phyloP scores from a whole-genome alignment of 75 land plant genomes.

The Gnetum montanum region DNA sequence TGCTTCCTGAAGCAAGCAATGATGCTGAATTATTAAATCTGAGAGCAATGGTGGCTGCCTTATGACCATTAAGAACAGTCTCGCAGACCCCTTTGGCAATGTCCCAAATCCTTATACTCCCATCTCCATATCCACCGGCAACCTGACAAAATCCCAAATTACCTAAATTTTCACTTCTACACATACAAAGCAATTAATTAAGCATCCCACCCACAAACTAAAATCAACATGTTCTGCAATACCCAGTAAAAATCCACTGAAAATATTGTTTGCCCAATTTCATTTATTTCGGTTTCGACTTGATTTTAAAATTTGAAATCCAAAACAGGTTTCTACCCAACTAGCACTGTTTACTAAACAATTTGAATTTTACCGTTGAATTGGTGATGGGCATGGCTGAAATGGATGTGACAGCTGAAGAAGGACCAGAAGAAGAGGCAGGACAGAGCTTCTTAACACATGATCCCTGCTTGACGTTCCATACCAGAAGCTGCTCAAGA shows the following conservation, averaged over 20 bases:
- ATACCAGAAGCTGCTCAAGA: constrained; percentile 61
- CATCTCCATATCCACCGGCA: constrained; percentile 88
- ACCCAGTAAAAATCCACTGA: too few species aligned
- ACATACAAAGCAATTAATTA: too few species aligned
- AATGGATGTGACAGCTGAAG: constrained; percentile 63
- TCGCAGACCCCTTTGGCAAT: constrained; percentile 67
- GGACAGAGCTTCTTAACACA: constrained; percentile 50
- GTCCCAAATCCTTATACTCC: constrained; percentile 90
- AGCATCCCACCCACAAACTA: too few species aligned
- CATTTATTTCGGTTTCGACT: too few species aligned
- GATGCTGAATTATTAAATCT: constrained; percentile 65
- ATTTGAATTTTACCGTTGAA: constrained; percentile 2
- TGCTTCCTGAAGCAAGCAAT: constrained; percentile 94
- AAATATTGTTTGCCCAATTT: too few species aligned
- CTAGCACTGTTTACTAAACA: too few species aligned
- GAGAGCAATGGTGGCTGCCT: constrained; percentile 70
- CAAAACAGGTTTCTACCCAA: too few species aligned
- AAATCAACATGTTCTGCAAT: too few species aligned
- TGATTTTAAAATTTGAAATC: too few species aligned
- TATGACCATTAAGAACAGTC: constrained; percentile 79
- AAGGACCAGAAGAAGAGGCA: constrained; percentile 19
- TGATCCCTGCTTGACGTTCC: constrained; percentile 76
- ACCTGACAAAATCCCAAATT: constrained; percentile 58
- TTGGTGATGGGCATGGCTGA: constrained; percentile 44
- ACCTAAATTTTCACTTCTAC: too few species aligned